Evolutionary conservation across 129 eudicot genomes (phyloP).

Genomic region (Pittosporum tobira): DNA sequence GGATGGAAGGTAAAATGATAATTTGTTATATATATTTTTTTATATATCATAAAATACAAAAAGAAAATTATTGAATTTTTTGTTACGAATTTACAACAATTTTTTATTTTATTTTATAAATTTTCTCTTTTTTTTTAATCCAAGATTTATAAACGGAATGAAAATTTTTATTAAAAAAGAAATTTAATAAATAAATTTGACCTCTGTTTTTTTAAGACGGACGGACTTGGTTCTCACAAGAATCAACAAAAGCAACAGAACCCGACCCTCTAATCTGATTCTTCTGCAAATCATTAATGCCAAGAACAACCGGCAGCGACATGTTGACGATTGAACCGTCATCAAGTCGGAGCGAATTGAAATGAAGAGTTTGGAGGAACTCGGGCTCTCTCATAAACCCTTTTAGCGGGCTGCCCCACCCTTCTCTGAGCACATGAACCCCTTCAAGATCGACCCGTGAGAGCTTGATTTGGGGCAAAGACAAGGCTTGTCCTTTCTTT

Average conservation of each 20-base stretch:
- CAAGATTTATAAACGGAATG: too few species aligned
- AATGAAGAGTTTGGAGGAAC: conserved; percentile 99
- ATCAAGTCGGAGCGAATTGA: conserved; percentile 68
- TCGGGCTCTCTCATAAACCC: conserved; percentile 96
- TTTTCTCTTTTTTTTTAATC: too few species aligned
- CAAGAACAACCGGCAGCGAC: conserved; percentile 93
- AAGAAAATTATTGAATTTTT: too few species aligned
- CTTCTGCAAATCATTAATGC: conserved; percentile 62
- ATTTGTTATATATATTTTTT: too few species aligned
- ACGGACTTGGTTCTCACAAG: conserved; percentile 33
- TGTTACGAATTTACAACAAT: too few species aligned
- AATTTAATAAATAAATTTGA: too few species aligned
- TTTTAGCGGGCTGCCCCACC: conserved; percentile 90
- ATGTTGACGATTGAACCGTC: conserved; percentile 79
- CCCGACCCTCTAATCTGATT: conserved; percentile 33
- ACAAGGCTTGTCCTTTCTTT: conserved; percentile 38
- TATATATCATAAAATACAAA: too few species aligned
- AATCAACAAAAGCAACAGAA: conserved; percentile 59
- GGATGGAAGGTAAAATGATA: too few species aligned
- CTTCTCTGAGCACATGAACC: conserved; percentile 94
- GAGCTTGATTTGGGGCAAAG: conserved; percentile 52
- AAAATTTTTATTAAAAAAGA: too few species aligned
- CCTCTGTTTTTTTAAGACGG: too few species aligned
- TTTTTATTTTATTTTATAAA: too few species aligned
- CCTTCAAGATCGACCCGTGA: conserved; percentile 71